These are phyloP conservation scores for Collybiopsis luxurians DNA, from an alignment of 768 basidiomycete genomes.

Conservation along the genomic window DNA sequence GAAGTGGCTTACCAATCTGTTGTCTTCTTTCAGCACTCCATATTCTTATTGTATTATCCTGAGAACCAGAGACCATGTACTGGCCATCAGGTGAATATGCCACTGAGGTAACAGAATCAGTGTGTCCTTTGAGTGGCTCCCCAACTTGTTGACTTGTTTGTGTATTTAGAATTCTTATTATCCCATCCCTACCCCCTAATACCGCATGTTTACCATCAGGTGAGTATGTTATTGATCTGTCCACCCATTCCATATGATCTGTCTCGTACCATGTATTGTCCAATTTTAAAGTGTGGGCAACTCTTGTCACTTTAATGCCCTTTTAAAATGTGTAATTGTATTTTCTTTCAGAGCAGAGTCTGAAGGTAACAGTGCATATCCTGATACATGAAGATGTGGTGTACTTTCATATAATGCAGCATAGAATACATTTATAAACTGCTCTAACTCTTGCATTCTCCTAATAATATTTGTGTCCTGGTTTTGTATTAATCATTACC, in stretches of 20 bases:
- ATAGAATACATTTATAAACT: background rate
- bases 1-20: constrained; percentile 8
- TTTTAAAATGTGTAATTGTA: too few relatives aligned
- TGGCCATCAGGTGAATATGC: constrained; percentile 1
- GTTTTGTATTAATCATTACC: too few relatives aligned
- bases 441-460: background rate
- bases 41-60: background rate
- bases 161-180: constrained; percentile 46
- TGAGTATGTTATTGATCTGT: constrained; percentile 39
- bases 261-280: too few relatives aligned
- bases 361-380: background rate
- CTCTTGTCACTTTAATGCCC: constrained; percentile 13
- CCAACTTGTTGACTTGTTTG: too few relatives aligned
- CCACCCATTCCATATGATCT: constrained; percentile 8
- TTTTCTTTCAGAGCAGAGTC: too few relatives aligned
- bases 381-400: background rate
- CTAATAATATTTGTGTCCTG: too few relatives aligned
- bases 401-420: background rate
- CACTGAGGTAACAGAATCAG: background rate
- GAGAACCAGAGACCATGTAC: constrained; percentile 18
- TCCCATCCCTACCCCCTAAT: constrained; percentile 50
- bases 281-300: constrained; percentile 29
- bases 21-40: background rate
- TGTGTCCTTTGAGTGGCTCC: too few relatives aligned
- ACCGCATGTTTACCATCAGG: constrained; percentile 48